Evolutionary conservation across 2,329 filamentous ascomycete species (phyloP).

Genomic region (Cercospora sp.): DNA sequence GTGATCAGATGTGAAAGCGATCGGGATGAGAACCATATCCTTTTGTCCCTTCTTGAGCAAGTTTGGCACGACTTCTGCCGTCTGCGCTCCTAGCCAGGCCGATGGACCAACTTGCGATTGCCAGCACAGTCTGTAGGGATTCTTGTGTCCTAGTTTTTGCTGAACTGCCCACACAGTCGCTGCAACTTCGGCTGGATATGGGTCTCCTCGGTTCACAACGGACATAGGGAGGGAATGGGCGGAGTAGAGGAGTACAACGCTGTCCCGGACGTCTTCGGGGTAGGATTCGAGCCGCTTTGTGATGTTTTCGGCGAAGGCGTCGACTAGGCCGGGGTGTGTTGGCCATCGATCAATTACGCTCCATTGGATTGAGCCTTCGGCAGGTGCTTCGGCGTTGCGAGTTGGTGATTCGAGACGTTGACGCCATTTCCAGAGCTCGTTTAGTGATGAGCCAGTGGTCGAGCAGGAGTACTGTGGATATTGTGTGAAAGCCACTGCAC

Average conservation of each 20-base stretch:
- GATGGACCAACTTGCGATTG: constrained; percentile 96
- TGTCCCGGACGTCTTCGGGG: constrained; percentile 72
- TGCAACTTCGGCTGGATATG: constrained; percentile 92
- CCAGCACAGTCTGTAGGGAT: constrained; percentile 94
- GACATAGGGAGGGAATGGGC: constrained; percentile 96
- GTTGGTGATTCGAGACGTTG: constrained; percentile 67
- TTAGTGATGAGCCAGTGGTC: constrained; percentile 91
- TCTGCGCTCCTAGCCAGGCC: constrained; percentile 94
- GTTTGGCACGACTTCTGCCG: constrained; percentile 79
- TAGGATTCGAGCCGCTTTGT: constrained; percentile 82
- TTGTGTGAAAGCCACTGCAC: constrained; percentile 95
- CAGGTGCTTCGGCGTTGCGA: constrained; percentile 49
- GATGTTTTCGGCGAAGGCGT: constrained; percentile 91
- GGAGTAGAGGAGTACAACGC: constrained; percentile 83
- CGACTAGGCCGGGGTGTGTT: constrained; percentile 81
- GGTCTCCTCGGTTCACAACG: constrained; percentile 93
- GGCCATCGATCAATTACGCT: constrained; percentile 99
- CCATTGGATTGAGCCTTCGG: constrained; percentile 78
- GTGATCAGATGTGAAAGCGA: constrained; percentile 98
- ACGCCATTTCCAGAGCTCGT: constrained; percentile 97
- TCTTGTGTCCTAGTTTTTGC: constrained; percentile 80
- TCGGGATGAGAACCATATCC: constrained; percentile 86
- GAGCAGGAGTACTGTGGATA: constrained; percentile 99
- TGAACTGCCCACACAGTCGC: constrained; percentile 98
- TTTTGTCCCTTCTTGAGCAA: constrained; percentile 90